A percentile compares a stretch with the other conserved stretches of the same genome.
Conservation (phyloP, 192 early-diverging fungal genomes). For the Backusella psychrophila region DNA sequence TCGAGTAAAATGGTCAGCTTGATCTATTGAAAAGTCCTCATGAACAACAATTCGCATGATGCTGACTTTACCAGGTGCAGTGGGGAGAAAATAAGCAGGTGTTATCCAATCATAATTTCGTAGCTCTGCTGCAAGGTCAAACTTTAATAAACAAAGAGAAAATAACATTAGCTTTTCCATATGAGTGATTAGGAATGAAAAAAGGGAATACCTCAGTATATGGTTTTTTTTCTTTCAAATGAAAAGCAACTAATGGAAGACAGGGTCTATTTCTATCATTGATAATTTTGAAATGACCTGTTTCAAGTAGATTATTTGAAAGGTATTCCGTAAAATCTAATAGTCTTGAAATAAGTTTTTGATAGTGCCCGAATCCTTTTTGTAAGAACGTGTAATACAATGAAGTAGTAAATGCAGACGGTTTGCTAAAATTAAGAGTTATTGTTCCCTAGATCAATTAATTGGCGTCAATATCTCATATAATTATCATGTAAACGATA, state of each 20-base stretch:
- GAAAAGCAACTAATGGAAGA: slow-evolving; percentile 65
- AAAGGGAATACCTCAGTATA: slow-evolving; percentile 32
- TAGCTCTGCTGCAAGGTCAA: slow-evolving; percentile 53
- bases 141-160: slow-evolving; percentile 46
- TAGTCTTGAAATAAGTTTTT: slow-evolving; percentile 64
- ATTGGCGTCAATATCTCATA: too few species aligned
- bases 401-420: slow-evolving; percentile 62
- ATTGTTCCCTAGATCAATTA: slow-evolving; percentile 41
- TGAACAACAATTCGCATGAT: slow-evolving; percentile 68
- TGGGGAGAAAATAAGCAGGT: slow-evolving; percentile 69
- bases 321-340: slow-evolving; percentile 53
- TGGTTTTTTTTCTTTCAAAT: slow-evolving; percentile 35
- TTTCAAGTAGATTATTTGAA: slow-evolving; percentile 48
- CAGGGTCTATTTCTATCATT: slow-evolving; percentile 40
- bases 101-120: slow-evolving; percentile 72
- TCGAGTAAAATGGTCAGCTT: slow-evolving; percentile 23
- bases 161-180: slow-evolving; percentile 1
- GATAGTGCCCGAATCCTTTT: slow-evolving; percentile 61
- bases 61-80: slow-evolving; percentile 39
- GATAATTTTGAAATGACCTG: slow-evolving; percentile 61
- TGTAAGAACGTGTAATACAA: slow-evolving; percentile 83
- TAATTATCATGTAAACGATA: background rate
- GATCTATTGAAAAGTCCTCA: slow-evolving; percentile 38
- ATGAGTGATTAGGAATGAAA: slow-evolving; percentile 22
- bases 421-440: slow-evolving; percentile 75